These are phyloP conservation scores for Pythium insidiosum DNA, from an alignment of 352 stramenopile species.

Conservation along the genomic window DNA sequence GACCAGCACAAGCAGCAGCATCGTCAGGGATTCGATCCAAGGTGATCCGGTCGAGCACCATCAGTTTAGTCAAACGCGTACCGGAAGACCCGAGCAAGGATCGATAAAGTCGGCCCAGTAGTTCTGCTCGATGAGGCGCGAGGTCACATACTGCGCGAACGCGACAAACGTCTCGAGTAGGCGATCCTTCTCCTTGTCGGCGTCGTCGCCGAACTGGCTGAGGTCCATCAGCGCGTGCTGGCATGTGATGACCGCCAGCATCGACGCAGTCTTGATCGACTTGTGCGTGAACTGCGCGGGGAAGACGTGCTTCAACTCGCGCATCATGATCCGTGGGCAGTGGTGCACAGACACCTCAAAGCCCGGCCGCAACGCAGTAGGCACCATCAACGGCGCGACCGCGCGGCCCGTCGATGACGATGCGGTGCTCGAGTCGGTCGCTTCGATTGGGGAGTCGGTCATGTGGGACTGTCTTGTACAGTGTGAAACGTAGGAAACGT, in stretches of 20 bases:
- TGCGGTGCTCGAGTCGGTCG: background rate
- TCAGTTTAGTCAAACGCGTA: slow-evolving; percentile 16
- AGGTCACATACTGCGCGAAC: slow-evolving; percentile 86
- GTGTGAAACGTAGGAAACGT: no score
- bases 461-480: no score
- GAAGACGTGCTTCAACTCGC: slow-evolving; percentile 81
- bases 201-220: slow-evolving; percentile 90
- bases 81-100: slow-evolving; percentile 93
- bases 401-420: background rate
- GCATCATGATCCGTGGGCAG: slow-evolving; percentile 60
- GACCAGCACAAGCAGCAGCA: background rate
- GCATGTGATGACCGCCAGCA: slow-evolving; percentile 91
- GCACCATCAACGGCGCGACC: slow-evolving; percentile 29
- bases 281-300: slow-evolving; percentile 35
- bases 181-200: slow-evolving; percentile 93
- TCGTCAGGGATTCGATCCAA: background rate
- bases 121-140: slow-evolving; percentile 58
- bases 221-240: slow-evolving; percentile 92
- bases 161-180: slow-evolving; percentile 93
- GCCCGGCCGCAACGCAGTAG: slow-evolving; percentile 44
- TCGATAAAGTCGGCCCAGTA: slow-evolving; percentile 98
- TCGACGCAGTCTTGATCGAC: slow-evolving; percentile 20
- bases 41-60: background rate
- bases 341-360: slow-evolving; percentile 80
- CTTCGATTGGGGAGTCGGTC: background rate